Conservation (phyloP, 352 stramenopile genomes). For the Globisporangium yorkense region DNA sequence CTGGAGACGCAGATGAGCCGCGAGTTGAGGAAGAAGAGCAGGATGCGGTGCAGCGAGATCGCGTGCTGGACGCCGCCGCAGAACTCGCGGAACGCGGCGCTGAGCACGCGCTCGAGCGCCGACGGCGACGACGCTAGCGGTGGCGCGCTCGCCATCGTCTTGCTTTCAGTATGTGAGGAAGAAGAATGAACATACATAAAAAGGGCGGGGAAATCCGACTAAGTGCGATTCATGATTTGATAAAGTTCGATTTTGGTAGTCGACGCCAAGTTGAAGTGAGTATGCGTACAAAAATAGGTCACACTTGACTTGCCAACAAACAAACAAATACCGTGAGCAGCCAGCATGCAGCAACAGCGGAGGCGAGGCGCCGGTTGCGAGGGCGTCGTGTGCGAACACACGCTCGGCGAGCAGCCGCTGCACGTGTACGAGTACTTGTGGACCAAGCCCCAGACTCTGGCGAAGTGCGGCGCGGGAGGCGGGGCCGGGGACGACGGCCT, state of each 20-base stretch:
- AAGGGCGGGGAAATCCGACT: not conserved
- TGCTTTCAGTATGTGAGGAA: not conserved
- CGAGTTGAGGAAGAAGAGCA: constrained; percentile 84
- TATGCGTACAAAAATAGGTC: not conserved
- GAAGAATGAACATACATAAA: not conserved
- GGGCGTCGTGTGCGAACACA: constrained; percentile 60
- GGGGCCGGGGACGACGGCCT: not conserved
- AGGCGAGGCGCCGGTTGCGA: constrained; percentile 46
- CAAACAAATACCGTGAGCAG: not conserved
- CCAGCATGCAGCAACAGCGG: constrained; percentile 2
- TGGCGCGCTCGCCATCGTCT: not conserved
- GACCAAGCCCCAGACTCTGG: constrained; percentile 23
- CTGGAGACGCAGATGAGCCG: constrained; percentile 80
- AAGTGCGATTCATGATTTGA: not conserved
- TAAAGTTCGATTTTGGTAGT: constrained; percentile 1
- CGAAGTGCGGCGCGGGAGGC: too few relatives aligned
- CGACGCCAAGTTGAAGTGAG: not conserved
- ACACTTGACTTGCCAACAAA: not conserved
- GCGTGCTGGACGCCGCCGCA: constrained; percentile 83
- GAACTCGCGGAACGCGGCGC: constrained; percentile 74
- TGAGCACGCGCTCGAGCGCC: constrained; percentile 38
- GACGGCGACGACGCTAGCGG: constrained; percentile 6
- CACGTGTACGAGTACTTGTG: constrained; percentile 60
- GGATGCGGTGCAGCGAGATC: constrained; percentile 80
- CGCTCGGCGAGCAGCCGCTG: constrained; percentile 51